phyloP scores from a whole-genome alignment of 495 filamentous ascomycete species.

The Podospora tetraspora region DNA sequence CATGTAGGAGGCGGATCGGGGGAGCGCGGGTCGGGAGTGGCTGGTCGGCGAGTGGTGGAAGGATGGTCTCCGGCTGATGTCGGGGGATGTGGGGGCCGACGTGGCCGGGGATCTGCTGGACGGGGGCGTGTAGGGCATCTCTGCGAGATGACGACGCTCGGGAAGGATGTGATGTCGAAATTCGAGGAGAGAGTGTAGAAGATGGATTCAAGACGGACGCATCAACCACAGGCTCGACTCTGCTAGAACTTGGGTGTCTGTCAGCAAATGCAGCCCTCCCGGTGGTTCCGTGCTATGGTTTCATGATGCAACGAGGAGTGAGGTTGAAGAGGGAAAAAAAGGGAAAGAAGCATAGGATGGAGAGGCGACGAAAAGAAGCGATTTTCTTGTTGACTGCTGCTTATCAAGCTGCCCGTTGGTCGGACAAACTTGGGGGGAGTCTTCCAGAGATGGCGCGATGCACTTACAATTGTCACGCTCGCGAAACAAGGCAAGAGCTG shows the following conservation, averaged over 20 bases:
- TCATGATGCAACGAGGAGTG: background rate
- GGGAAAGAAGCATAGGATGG: background rate
- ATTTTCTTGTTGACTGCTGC: background rate
- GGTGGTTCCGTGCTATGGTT: background rate
- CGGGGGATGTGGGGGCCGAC: constrained; percentile 59
- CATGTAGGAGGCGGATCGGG: constrained; percentile 72
- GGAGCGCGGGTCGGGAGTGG: constrained; percentile 51
- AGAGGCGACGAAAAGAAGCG: background rate
- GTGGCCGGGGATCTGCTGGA: constrained; percentile 73
- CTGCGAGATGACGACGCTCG: background rate
- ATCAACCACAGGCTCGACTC: constrained; percentile 8
- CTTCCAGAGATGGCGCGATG: constrained; percentile 6
- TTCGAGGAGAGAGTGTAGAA: constrained; percentile 5
- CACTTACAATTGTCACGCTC: constrained; percentile 20
- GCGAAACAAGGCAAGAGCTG: constrained; percentile 23
- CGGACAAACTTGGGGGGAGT: background rate
- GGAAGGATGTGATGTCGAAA: background rate
- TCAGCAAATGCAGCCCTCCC: constrained; percentile 13
- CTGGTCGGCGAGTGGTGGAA: constrained; percentile 39
- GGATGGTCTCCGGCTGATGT: constrained; percentile 54
- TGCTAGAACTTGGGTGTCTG: constrained; percentile 11
- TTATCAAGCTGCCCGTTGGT: background rate
- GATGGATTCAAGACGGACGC: constrained; percentile 11
- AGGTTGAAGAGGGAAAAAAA: background rate
- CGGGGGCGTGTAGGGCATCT: constrained; percentile 95